Base-by-base conservation (phyloP, 805 yeast species). In the Lipomyces sp. region DNA sequence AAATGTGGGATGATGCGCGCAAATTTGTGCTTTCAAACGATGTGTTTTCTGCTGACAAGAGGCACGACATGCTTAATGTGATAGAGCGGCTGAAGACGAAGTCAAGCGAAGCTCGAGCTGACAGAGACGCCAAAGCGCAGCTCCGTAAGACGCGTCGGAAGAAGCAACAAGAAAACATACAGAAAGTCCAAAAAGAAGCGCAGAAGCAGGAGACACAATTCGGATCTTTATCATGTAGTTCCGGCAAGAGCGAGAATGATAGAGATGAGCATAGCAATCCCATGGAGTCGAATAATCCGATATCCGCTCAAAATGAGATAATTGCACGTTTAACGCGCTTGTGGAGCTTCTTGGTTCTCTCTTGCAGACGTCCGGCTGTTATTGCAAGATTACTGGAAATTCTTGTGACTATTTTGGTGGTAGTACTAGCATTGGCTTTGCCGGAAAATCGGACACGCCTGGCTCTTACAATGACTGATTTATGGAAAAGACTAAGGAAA, bases 401-500 rank as follows among this genome's bases (percentile, higher is more conserved):
- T 13, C n/a, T 62, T 3, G 51, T 65, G 48, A 32, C 62, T 34
- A 2, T 62, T 15, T 15, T 62, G 13, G 50, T 63, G 35, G 30
- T 62, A n/a, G 6, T 57, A 2, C 29, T 62, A 18, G 69, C 64
- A 8, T 24, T 65, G 29, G 65, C 53, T 5, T 62, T 62, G 11
- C 64, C 65, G n/a, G 63, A 59, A 29, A 65, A 56, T 53, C 54
- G 69, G 15, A n/a, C 56, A 8, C 37, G 61, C 29, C 10, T 65
- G 30, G 29, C 51, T 11, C 18, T 33, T 7, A 15, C 59, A 32
- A 32, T 59, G 3, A 29, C 18, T 24, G 55, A 50, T 34, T 39
- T 39, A 32, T 48, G 54, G 45, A 32, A 24, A 55, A 57, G 63
- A 13, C 45, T 59, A 4, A 32, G 50, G 48, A 53, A 48, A 50